Evolutionary conservation across 2,329 filamentous ascomycete species (phyloP).

Genomic region (Macrophomina pseudophaseolina): DNA sequence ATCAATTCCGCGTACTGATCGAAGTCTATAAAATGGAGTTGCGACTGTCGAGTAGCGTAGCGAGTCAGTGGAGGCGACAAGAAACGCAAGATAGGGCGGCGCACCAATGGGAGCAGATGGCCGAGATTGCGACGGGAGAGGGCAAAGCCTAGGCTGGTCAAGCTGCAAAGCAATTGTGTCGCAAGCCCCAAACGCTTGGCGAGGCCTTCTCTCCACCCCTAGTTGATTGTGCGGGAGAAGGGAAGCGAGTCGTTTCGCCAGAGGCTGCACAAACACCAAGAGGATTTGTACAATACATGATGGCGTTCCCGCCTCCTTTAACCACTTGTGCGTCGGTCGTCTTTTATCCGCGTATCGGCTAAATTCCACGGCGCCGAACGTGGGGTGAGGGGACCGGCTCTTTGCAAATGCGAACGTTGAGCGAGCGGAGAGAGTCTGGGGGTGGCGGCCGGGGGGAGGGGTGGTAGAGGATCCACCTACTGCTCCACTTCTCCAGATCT

Average conservation of each 20-base stretch:
- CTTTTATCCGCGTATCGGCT: constrained; percentile 23
- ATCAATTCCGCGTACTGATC: background rate
- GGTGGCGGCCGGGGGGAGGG: constrained; percentile 12
- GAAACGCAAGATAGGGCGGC: background rate
- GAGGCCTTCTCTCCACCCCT: background rate
- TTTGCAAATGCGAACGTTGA: background rate
- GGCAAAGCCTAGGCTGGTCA: constrained; percentile 1
- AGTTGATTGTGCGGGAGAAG: background rate
- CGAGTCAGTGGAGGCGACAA: constrained; percentile 5
- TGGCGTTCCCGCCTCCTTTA: constrained; percentile 5
- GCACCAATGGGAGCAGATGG: background rate
- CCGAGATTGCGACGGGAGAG: background rate
- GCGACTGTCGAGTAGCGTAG: background rate
- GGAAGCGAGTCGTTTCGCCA: background rate
- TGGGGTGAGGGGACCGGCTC: constrained; percentile 4
- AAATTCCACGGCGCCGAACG: background rate
- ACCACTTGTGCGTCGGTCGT: constrained; percentile 2
- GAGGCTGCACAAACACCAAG: constrained; percentile 1
- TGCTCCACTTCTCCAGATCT: constrained; percentile 22
- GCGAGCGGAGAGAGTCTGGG: constrained; percentile 5
- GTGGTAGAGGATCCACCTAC: background rate
- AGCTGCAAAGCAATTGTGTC: background rate
- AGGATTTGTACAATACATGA: background rate
- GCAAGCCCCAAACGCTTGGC: constrained; percentile 6
- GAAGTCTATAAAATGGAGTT: constrained; percentile 4